Evolutionary conservation across 2,329 filamentous ascomycete genomes (phyloP).

Genomic region (Clonostachys rosea): DNA sequence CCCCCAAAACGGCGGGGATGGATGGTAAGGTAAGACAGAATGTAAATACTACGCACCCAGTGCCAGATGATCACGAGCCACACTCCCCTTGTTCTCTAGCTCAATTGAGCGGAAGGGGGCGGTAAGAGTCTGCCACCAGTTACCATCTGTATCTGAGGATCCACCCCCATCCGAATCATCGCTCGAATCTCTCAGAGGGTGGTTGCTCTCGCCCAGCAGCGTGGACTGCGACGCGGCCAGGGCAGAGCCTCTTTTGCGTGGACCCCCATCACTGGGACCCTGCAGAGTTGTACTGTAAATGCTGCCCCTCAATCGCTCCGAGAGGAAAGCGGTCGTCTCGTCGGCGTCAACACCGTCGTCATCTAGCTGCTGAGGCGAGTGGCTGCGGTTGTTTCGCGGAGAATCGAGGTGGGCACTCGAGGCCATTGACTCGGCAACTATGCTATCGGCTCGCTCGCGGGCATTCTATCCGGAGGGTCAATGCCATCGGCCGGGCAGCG

Average conservation of each 20-base stretch:
- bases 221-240: neutral
- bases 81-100: constrained; percentile 81
- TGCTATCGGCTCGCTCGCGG: constrained; percentile 34
- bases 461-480: constrained; percentile 23
- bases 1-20: neutral
- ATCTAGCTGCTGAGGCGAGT: neutral
- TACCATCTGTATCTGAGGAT: constrained; percentile 5
- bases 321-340: constrained; percentile 27
- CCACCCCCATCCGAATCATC: constrained; percentile 12
- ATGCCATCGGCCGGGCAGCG: neutral
- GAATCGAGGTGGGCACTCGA: constrained; percentile 7
- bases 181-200: neutral
- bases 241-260: neutral
- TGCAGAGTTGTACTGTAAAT: neutral
- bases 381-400: neutral
- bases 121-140: constrained; percentile 48
- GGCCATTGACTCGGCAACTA: constrained; percentile 17
- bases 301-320: neutral
- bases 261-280: neutral
- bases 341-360: constrained; percentile 15
- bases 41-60: constrained; percentile 48
- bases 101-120: constrained; percentile 58
- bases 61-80: constrained; percentile 77
- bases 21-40: no score
- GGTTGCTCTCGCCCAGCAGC: neutral